A percentile compares a stretch with the other conserved stretches of the same genome.
Conservation (phyloP, 108 stramenopile species). For the Nannochloropsis granulata region DNA sequence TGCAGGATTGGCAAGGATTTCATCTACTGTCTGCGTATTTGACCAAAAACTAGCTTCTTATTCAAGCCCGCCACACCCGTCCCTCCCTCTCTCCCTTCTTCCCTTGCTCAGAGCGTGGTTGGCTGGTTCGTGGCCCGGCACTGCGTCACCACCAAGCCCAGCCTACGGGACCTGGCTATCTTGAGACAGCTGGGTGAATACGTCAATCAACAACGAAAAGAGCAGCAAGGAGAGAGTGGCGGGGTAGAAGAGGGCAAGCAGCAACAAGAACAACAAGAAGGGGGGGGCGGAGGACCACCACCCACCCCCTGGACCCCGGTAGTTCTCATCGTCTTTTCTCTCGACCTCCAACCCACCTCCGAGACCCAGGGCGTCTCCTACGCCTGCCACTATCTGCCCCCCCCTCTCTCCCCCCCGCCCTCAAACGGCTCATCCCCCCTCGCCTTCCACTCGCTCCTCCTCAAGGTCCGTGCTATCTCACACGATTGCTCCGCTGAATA, state of each 20-base stretch:
- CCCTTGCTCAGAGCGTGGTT: neutral
- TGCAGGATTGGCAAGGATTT: neutral
- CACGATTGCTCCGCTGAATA: neutral
- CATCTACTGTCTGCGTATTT: neutral
- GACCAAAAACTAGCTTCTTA: neutral
- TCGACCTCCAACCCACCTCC: neutral
- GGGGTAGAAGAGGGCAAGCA: no score
- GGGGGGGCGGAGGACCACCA: no score
- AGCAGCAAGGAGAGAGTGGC: no score
- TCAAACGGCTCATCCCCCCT: neutral
- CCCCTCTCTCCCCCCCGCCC: neutral
- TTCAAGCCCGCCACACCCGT: neutral
- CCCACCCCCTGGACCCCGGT: neutral
- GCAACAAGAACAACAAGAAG: no score
- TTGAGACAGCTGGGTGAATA: neutral
- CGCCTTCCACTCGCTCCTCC: neutral
- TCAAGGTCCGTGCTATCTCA: neutral
- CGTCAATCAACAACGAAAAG: neutral
- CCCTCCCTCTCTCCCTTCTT: neutral
- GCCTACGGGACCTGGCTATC: neutral
- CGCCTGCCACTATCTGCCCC: neutral
- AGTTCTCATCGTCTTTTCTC: neutral
- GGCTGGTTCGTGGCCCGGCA: neutral
- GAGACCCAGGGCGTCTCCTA: neutral
- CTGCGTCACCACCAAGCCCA: neutral